Percentiles rank a stretch among this genome's conserved stretches.
These are phyloP conservation scores for Ceratobasidium sp. DNA, from an alignment of 1,284 basidiomycete species.

Conservation along the genomic window DNA sequence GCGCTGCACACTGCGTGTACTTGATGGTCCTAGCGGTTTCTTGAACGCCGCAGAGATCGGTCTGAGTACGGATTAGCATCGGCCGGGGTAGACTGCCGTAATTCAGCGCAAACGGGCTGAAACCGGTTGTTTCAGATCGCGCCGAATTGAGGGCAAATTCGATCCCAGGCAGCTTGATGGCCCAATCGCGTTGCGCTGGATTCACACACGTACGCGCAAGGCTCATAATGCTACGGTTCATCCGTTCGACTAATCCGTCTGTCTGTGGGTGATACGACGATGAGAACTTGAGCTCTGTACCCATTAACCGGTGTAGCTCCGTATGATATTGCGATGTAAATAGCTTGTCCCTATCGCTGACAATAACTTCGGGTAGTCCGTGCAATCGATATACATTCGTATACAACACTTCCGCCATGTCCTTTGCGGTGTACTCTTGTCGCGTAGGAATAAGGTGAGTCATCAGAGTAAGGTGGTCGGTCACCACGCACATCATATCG, in stretches of 20 bases:
- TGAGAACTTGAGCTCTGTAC: not conserved
- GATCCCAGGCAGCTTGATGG: slow-evolving; percentile 57
- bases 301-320: not conserved
- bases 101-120: slow-evolving; percentile 59
- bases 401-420: slow-evolving; percentile 9
- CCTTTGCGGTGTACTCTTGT: slow-evolving; percentile 16
- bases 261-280: not conserved
- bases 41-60: slow-evolving; percentile 53
- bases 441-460: slow-evolving; percentile 45
- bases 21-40: slow-evolving; percentile 53
- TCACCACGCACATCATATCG: slow-evolving; percentile 57
- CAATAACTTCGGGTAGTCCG: slow-evolving; percentile 7
- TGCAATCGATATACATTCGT: not conserved
- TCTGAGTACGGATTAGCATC: slow-evolving; percentile 54
- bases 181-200: slow-evolving; percentile 55
- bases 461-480: slow-evolving; percentile 57
- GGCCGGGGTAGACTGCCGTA: slow-evolving; percentile 53
- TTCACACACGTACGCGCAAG: not conserved
- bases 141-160: slow-evolving; percentile 59
- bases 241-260: slow-evolving; percentile 6
- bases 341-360: slow-evolving; percentile 10
- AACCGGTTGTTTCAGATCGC: slow-evolving; percentile 55
- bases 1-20: slow-evolving; percentile 55
- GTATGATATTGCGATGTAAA: slow-evolving; percentile 7
- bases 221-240: not conserved